Base-by-base conservation (phyloP, 768 basidiomycete species). In the Pholiota conissans region DNA sequence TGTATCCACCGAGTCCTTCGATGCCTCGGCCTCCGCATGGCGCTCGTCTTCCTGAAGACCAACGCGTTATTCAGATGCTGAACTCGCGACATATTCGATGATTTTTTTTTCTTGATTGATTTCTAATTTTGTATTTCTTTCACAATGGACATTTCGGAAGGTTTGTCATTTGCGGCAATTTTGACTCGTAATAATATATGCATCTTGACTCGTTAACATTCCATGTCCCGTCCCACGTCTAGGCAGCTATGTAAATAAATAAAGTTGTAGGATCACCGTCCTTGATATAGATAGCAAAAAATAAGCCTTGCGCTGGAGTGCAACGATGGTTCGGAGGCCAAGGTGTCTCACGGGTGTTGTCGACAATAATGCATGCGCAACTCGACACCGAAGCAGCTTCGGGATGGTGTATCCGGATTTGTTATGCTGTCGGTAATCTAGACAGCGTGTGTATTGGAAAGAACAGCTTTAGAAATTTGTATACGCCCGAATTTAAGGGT, bases 61-160 rank as follows among this genome's bases (percentile, higher is more conserved):
- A 85, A 65, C 76, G 85, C 27, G 73, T 86, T 56, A 85, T 85
- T 54, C 79, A 80, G 61, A 81, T 84, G 76, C 67, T 85, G 52
- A 86, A 87, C 63, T 73, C 73, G 28, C 66, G 69, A 46, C 71
- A 70, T 65, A 61, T 70, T 27, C 61, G 65, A 56, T 73, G 57
- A 68, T 26, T 30, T 27, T 24, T 49, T 32, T 20, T 28, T 28
- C 18, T 49, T 52, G 32, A 28, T 40, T 32, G 22, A 32, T 22
- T 27, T 34, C 55, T 56, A 49, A 49, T 49, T 49, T 49, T 56
- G 55, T 49, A 40, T 50, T 28, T 8, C 30, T n/a, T 22, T 49
- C 47, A 49, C 22, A 16, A 14, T 40, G 18, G 22, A 49, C 34
- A 49, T 35, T 34, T 45, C 42, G 42, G 42, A 45, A 24, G 18